phyloP scores from a whole-genome alignment of 768 basidiomycete species.

The Boletus rubescentipes region DNA sequence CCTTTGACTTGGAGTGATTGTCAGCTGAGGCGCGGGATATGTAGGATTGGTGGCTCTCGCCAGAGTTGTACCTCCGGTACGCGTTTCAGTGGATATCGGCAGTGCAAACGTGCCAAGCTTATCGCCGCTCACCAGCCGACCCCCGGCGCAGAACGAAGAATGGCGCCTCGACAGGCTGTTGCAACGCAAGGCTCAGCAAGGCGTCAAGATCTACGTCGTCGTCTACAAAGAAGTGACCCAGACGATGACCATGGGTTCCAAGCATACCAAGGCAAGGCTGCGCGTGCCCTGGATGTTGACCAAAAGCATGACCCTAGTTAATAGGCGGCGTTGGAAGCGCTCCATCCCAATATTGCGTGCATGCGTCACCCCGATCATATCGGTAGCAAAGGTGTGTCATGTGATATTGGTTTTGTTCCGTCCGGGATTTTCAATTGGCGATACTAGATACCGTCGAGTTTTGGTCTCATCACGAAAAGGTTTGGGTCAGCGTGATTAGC shows the following conservation, averaged over 20 bases:
- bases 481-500: constrained; percentile 6
- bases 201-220: constrained; percentile 87
- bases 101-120: constrained; percentile 4
- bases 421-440: background rate
- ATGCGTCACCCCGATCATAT: constrained; percentile 93
- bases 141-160: constrained; percentile 79
- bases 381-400: constrained; percentile 59
- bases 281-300: background rate
- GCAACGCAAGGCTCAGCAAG: constrained; percentile 85
- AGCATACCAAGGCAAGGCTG: constrained; percentile 71
- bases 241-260: constrained; percentile 87
- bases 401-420: background rate
- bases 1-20: background rate
- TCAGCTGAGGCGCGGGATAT: constrained; percentile 2
- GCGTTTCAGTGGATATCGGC: background rate
- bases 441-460: constrained; percentile 69
- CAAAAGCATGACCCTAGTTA: background rate
- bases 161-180: constrained; percentile 88
- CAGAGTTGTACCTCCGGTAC: constrained; percentile 85
- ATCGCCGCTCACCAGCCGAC: constrained; percentile 46
- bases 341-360: constrained; percentile 86
- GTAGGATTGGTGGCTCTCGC: constrained; percentile 92
- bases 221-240: constrained; percentile 97
- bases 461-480: constrained; percentile 93
- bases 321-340: constrained; percentile 70